Percentiles rank a stretch among this genome's conserved stretches.
Evolutionary conservation across 768 basidiomycete species (phyloP).

Genomic region (Termitomyces sp.): DNA sequence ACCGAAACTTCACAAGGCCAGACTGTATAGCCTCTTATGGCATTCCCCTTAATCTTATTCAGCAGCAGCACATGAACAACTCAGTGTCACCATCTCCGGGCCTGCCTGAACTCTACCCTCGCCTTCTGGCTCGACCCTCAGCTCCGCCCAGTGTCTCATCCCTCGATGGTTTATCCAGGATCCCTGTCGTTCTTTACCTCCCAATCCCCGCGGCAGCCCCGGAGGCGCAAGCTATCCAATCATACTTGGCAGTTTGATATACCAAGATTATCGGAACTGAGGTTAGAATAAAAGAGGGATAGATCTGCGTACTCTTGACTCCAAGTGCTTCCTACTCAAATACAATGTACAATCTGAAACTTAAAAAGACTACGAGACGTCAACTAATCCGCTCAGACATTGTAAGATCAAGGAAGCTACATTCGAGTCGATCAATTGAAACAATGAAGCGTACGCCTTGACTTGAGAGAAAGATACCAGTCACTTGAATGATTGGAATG

Average conservation of each 20-base stretch:
- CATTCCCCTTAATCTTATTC: neutral
- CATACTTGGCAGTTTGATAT: slow-evolving; percentile 6
- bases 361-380: too few relatives aligned
- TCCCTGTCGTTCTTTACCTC: slow-evolving; percentile 27
- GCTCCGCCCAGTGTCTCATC: slow-evolving; percentile 15
- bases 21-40: slow-evolving; percentile 22
- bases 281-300: too few relatives aligned
- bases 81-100: slow-evolving; percentile 9
- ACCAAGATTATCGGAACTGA: too few relatives aligned
- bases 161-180: slow-evolving; percentile 41
- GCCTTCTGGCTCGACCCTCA: slow-evolving; percentile 12
- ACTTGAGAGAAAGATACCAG: too few relatives aligned
- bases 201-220: slow-evolving; percentile 6
- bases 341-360: too few relatives aligned
- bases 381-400: too few relatives aligned
- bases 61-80: slow-evolving; percentile 11
- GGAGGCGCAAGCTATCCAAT: slow-evolving; percentile 22
- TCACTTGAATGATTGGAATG: too few relatives aligned
- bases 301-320: too few relatives aligned
- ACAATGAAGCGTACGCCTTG: too few relatives aligned
- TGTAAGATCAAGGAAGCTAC: too few relatives aligned
- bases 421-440: too few relatives aligned
- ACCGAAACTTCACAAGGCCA: slow-evolving; percentile 19
- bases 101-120: slow-evolving; percentile 15
- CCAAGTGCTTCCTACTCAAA: too few relatives aligned